Conservation (phyloP, 768 basidiomycete genomes). For the Kondoa malvinella region DNA sequence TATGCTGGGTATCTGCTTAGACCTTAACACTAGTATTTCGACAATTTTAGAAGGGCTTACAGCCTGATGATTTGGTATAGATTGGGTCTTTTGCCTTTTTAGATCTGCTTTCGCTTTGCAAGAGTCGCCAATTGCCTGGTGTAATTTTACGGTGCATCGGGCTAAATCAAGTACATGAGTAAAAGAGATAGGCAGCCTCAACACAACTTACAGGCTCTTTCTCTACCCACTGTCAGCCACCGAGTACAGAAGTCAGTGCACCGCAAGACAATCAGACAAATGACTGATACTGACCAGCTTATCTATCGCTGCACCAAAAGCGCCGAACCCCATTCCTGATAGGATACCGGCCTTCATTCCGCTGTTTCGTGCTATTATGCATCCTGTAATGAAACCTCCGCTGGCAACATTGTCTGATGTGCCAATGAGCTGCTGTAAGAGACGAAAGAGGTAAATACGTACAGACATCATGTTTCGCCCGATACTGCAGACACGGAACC, state of each 20-base stretch:
- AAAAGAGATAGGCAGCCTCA: not conserved
- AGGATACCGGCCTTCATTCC: slow-evolving; percentile 69
- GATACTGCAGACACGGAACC: slow-evolving; percentile 52
- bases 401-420: slow-evolving; percentile 68
- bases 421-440: too few species aligned
- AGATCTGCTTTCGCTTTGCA: not conserved
- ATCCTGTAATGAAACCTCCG: slow-evolving; percentile 74
- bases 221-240: not conserved
- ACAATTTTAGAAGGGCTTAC: too few species aligned
- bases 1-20: too few species aligned
- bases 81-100: too few species aligned
- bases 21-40: too few species aligned
- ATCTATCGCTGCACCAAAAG: slow-evolving; percentile 80
- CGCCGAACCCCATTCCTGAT: slow-evolving; percentile 81
- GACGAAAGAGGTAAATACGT: not conserved
- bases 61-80: too few species aligned
- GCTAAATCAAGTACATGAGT: not conserved
- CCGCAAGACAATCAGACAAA: not conserved
- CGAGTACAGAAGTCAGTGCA: too few species aligned
- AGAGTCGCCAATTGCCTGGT: too few species aligned
- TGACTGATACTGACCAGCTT: not conserved
- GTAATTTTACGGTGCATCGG: not conserved
- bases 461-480: slow-evolving; percentile 74
- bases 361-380: slow-evolving; percentile 64
- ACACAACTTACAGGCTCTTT: not conserved